Evolutionary conservation across 768 basidiomycete species (phyloP).

Genomic region (Tylopilus vinaceipallidus): DNA sequence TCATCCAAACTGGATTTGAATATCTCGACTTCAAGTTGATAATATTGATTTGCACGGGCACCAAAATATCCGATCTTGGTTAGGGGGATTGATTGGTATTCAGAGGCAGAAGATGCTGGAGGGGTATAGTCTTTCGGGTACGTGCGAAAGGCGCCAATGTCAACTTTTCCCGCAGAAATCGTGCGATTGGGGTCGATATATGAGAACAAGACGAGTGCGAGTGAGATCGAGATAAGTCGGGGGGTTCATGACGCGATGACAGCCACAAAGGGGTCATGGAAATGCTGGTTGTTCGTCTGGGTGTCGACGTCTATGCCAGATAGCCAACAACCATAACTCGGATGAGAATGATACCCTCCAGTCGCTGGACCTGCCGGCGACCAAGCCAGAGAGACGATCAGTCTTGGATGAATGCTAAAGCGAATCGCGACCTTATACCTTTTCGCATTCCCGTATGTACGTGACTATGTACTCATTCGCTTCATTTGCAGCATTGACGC

Average conservation of each 20-base stretch:
- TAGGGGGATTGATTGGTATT: slow-evolving; percentile 95
- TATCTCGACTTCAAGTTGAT: slow-evolving; percentile 89
- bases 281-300: slow-evolving; percentile 92
- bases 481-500: slow-evolving; percentile 93
- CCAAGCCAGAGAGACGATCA: background rate
- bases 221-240: background rate
- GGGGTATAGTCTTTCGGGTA: slow-evolving; percentile 96
- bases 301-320: slow-evolving; percentile 99
- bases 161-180: slow-evolving; percentile 96
- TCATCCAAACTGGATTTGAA: slow-evolving; percentile 92
- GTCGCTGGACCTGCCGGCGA: slow-evolving; percentile 68
- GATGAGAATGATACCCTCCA: slow-evolving; percentile 99
- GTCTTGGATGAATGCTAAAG: background rate
- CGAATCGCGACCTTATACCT: slow-evolving; percentile 45
- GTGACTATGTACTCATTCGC: slow-evolving; percentile 99
- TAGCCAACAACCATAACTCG: slow-evolving; percentile 98
- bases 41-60: slow-evolving; percentile 96
- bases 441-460: slow-evolving; percentile 78
- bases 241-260: slow-evolving; percentile 68
- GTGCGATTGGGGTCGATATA: slow-evolving; percentile 98
- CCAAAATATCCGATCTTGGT: slow-evolving; percentile 99
- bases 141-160: slow-evolving; percentile 98
- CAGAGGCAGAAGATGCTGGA: slow-evolving; percentile 61
- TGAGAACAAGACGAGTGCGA: background rate
- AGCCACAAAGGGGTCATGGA: slow-evolving; percentile 94